Evolutionary conservation across 2,329 filamentous ascomycete species (phyloP).

Genomic region (Ophiobolus disseminans): DNA sequence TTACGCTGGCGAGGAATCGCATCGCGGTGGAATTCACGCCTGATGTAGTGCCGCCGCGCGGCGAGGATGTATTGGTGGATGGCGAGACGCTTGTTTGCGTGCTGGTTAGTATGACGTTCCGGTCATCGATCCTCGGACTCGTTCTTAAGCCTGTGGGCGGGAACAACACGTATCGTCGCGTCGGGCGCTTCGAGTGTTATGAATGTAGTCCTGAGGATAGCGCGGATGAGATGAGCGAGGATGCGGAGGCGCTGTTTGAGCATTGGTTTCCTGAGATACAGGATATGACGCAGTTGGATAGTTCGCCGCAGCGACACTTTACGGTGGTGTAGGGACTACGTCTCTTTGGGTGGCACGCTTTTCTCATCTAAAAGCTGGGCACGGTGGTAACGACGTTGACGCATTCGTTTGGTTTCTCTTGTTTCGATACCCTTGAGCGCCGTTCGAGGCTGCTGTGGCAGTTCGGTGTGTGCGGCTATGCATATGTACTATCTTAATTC

Average conservation of each 20-base stretch:
- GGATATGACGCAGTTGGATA: slow-evolving; percentile 46
- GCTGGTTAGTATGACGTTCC: slow-evolving; percentile 47
- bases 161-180: slow-evolving; percentile 36
- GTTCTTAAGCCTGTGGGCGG: slow-evolving; percentile 35
- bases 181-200: slow-evolving; percentile 47
- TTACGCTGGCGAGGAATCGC: slow-evolving; percentile 34
- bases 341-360: not conserved
- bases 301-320: slow-evolving; percentile 37
- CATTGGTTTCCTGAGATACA: slow-evolving; percentile 47
- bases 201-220: slow-evolving; percentile 37
- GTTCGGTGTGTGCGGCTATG: not conserved
- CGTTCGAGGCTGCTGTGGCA: not conserved
- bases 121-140: slow-evolving; percentile 44
- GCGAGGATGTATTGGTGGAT: slow-evolving; percentile 33
- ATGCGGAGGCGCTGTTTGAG: slow-evolving; percentile 44
- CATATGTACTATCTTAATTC: too few relatives aligned
- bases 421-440: slow-evolving; percentile 1
- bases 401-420: not conserved
- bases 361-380: not conserved
- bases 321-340: slow-evolving; percentile 30
- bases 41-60: slow-evolving; percentile 35
- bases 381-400: not conserved
- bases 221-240: slow-evolving; percentile 41
- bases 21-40: slow-evolving; percentile 44
- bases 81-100: slow-evolving; percentile 43